These are phyloP conservation scores for Dictyostelium firmibasis DNA, from an alignment of 78 protist species.

Conservation along the genomic window DNA sequence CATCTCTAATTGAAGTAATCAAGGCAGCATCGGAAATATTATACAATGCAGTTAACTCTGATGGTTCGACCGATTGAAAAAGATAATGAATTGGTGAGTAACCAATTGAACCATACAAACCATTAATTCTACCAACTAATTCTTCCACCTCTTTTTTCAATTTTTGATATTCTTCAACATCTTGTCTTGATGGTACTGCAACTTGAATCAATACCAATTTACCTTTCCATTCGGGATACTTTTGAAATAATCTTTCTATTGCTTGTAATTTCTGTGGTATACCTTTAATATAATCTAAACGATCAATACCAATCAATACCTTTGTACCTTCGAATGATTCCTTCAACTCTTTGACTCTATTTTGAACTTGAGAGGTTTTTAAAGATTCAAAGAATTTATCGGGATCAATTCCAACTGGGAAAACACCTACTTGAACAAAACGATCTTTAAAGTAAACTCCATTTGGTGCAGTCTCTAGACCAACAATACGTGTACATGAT, in stretches of 20 bases:
- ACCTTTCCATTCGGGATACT: constrained; percentile 77
- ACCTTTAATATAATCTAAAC: constrained; percentile 94
- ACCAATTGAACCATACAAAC: constrained; percentile 84
- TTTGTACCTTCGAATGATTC: constrained; percentile 53
- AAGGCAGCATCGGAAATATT: constrained; percentile 82
- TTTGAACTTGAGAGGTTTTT: constrained; percentile 18
- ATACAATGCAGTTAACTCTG: constrained; percentile 80
- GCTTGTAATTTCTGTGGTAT: constrained; percentile 91
- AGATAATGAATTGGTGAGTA: constrained; percentile 90
- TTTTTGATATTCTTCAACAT: constrained; percentile 89
- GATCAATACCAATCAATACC: constrained; percentile 90
- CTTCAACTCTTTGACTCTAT: constrained; percentile 49
- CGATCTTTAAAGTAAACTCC: constrained; percentile 46
- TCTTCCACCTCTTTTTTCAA: constrained; percentile 81
- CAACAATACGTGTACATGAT: constrained; percentile 86
- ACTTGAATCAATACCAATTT: constrained; percentile 87
- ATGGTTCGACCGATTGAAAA: constrained; percentile 75
- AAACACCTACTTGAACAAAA: constrained; percentile 79
- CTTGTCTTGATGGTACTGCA: constrained; percentile 92
- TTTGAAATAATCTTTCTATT: constrained; percentile 80
- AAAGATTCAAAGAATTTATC: constrained; percentile 56
- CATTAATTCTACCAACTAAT: constrained; percentile 88
- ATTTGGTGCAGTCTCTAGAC: constrained; percentile 74
- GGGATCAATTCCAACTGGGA: constrained; percentile 91
- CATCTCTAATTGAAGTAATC: constrained; percentile 93